These are phyloP conservation scores for Macadamia tetraphylla DNA, from an alignment of 164 flowering plant species.

Conservation along the genomic window DNA sequence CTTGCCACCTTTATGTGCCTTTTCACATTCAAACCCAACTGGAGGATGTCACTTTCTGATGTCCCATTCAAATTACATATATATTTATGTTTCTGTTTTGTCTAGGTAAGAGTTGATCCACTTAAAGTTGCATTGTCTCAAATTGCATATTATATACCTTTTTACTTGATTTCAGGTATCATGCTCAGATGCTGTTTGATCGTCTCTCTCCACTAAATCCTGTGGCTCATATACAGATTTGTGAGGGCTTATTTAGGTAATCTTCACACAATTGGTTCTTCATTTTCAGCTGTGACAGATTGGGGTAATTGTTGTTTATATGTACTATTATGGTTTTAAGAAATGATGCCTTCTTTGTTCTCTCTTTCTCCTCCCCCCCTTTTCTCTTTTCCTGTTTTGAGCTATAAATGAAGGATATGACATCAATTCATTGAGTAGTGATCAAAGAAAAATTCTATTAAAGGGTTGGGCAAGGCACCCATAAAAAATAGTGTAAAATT, in stretches of 20 bases:
- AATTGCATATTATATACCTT: not conserved
- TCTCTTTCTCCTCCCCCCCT: not conserved
- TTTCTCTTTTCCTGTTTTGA: not conserved
- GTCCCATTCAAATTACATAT: too few species aligned
- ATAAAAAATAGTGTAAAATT: not conserved
- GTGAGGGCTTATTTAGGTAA: conserved; percentile 85
- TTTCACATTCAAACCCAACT: too few species aligned
- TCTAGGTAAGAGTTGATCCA: not conserved
- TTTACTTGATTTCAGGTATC: conserved; percentile 54
- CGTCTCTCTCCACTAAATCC: conserved; percentile 86
- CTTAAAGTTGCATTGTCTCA: not conserved
- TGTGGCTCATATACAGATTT: conserved; percentile 75
- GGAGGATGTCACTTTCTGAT: too few species aligned
- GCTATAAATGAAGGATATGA: too few species aligned
- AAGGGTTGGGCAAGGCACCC: too few species aligned
- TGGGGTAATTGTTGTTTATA: not conserved
- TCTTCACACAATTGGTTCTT: not conserved
- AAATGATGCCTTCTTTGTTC: not conserved
- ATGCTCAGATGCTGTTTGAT: conserved; percentile 71
- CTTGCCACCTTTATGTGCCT: too few species aligned
- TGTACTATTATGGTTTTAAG: not conserved
- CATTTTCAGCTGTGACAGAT: not conserved
- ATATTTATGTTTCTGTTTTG: not conserved
- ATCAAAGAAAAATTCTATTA: too few species aligned
- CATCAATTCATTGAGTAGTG: too few species aligned